These are phyloP conservation scores for Flammula alnicola DNA, from an alignment of 1,284 basidiomycete species.

Conservation along the genomic window DNA sequence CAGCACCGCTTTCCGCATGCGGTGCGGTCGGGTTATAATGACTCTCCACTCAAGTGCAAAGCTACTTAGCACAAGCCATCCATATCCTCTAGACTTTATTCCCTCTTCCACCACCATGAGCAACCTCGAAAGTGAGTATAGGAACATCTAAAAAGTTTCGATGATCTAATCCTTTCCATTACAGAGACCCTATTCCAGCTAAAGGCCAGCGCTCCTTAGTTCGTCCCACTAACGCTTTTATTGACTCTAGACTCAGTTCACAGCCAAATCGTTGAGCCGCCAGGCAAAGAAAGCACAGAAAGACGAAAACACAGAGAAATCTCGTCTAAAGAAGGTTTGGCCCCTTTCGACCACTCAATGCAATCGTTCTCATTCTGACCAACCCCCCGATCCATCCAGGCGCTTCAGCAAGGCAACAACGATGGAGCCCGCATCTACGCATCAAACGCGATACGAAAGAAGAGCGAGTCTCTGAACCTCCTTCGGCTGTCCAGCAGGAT, in stretches of 20 bases:
- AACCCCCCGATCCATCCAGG: slow-evolving; percentile 53
- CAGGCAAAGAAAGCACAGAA: slow-evolving; percentile 97
- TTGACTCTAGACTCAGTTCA: slow-evolving; percentile 69
- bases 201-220: slow-evolving; percentile 58
- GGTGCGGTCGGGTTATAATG: slow-evolving; percentile 11
- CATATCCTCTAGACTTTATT: not conserved
- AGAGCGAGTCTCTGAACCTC: slow-evolving; percentile 92
- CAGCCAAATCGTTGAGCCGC: slow-evolving; percentile 88
- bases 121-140: slow-evolving; percentile 83
- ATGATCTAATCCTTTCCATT: slow-evolving; percentile 31
- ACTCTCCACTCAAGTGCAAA: too few relatives aligned
- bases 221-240: slow-evolving; percentile 1
- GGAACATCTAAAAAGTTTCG: not conserved
- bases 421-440: slow-evolving; percentile 99
- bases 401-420: slow-evolving; percentile 94
- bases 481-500: slow-evolving; percentile 88
- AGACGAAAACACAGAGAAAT: slow-evolving; percentile 86
- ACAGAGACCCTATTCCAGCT: slow-evolving; percentile 94
- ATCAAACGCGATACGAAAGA: slow-evolving; percentile 98
- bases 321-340: slow-evolving; percentile 86
- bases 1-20: slow-evolving; percentile 16
- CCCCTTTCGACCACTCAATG: not conserved
- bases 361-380: slow-evolving; percentile 4
- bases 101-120: slow-evolving; percentile 59
- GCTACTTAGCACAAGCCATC: too few relatives aligned